phyloP scores from a whole-genome alignment of 306 rosid species.

The Vigna radiata region DNA sequence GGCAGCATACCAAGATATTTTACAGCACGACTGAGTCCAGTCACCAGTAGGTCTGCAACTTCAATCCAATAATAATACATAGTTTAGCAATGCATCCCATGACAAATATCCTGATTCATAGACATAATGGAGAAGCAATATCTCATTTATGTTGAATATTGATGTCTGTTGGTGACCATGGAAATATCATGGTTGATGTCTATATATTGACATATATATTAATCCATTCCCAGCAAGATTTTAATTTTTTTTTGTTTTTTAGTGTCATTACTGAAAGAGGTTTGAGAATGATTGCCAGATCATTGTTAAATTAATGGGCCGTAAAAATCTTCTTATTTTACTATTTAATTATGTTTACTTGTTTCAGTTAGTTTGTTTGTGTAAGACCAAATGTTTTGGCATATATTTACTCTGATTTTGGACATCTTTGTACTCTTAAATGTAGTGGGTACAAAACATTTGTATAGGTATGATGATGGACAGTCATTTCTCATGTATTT shows the following conservation, averaged over 20 bases:
- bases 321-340: too few species aligned
- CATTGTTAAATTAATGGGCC: not conserved
- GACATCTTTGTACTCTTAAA: too few species aligned
- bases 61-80: slow-evolving; percentile 6
- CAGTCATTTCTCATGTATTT: too few species aligned
- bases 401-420: too few species aligned
- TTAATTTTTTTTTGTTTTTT: too few species aligned
- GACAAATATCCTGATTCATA: not conserved
- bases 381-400: too few species aligned
- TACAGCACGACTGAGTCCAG: slow-evolving; percentile 2
- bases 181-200: not conserved
- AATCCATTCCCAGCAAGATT: not conserved
- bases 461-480: not conserved
- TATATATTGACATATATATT: not conserved
- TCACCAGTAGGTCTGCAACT: slow-evolving; percentile 21
- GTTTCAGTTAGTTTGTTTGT: not conserved
- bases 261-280: not conserved
- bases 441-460: too few species aligned
- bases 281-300: not conserved
- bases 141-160: slow-evolving; percentile 18
- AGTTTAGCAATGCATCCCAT: not conserved
- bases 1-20: slow-evolving; percentile 29
- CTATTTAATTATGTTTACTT: not conserved
- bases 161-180: not conserved
- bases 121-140: not conserved